Evolutionary conservation across 495 filamentous ascomycete species (phyloP), one percentile per base, ranked within the genome.

Genomic region (Tuber brumale): DNA sequence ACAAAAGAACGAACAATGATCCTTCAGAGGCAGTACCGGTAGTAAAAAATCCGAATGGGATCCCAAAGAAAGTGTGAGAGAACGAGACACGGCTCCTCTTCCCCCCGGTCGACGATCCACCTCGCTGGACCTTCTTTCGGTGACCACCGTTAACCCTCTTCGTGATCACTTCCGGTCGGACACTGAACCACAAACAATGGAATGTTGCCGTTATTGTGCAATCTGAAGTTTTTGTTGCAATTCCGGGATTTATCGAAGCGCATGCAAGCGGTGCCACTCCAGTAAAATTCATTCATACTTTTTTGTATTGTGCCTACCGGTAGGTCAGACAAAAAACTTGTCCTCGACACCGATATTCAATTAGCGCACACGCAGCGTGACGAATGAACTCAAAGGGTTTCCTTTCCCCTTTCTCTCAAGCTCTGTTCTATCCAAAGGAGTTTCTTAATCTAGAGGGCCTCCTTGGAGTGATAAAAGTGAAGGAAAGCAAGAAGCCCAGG

Each of bases 1-100:
- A 79, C 78, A 79, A 73, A 31, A 78, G 78, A 77, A 69, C n/a
- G 77, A 72, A 43, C 57, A 35, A 66, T 19, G 8, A 31, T 35
- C 31, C 57, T 66, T 66, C 57, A 66, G 77, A 79, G 75, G 74
- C 42, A 79, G 76, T 71, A 79, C 43, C 10, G 43, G 51, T n/a
- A 48, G 72, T 75, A 42, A 72, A 71, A 48, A 66, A 66, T 31
- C 70, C n/a, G 44, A 79, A 75, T 70, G 66, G 70, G n/a, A 41
- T 57, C 72, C 70, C 48, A 61, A 61, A 31, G 51, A 27, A 44
- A 31, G 51, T 41, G 70, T 14, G 45, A 71, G 41, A 35, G 51
- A 18, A 45, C 43, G 70, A 70, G 48, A 78, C 71, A 74, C 71
- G 74, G 70, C 74, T 44, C 70, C 70, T 69, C 73, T 74, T 75